phyloP scores from a whole-genome alignment of 495 filamentous ascomycete species.

The Achaetomiella virescens region DNA sequence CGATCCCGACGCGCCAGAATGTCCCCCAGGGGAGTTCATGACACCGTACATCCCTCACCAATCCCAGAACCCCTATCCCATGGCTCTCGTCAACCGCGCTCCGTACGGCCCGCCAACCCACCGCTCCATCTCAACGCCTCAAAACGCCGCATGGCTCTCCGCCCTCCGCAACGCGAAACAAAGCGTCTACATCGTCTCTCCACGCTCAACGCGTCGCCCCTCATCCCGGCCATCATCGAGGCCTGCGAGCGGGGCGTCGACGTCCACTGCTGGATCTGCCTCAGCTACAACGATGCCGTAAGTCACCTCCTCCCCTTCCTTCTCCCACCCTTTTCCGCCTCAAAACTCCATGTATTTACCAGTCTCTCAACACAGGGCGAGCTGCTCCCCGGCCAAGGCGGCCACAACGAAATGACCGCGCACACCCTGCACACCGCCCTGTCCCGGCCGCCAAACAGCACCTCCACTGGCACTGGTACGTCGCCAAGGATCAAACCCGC shows the following conservation, averaged over 20 bases:
- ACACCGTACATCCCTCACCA: slow-evolving; percentile 56
- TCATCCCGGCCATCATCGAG: slow-evolving; percentile 53
- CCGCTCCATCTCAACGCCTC: slow-evolving; percentile 53
- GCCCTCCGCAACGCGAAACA: slow-evolving; percentile 55
- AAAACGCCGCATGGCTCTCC: slow-evolving; percentile 67
- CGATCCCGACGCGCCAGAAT: slow-evolving; percentile 43
- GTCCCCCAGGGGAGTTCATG: slow-evolving; percentile 46
- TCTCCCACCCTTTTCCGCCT: neutral
- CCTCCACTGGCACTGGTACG: slow-evolving; percentile 60
- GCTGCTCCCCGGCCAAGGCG: slow-evolving; percentile 66
- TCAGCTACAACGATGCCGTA: slow-evolving; percentile 70
- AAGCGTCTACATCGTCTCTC: slow-evolving; percentile 66
- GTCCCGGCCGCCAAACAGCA: slow-evolving; percentile 36
- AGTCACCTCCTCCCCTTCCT: slow-evolving; percentile 6
- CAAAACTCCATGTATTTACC: neutral
- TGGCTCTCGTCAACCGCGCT: slow-evolving; percentile 62
- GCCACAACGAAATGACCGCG: slow-evolving; percentile 66
- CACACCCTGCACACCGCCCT: slow-evolving; percentile 51
- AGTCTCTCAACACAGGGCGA: slow-evolving; percentile 47
- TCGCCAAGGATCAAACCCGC: slow-evolving; percentile 61
- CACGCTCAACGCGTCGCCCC: slow-evolving; percentile 68
- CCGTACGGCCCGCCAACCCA: slow-evolving; percentile 60
- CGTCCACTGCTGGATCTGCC: slow-evolving; percentile 62
- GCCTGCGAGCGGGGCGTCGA: slow-evolving; percentile 61
- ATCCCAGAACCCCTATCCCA: slow-evolving; percentile 53